These are phyloP conservation scores for Williopsis jadinii DNA, from an alignment of 1,139 yeast genomes.

Conservation along the genomic window DNA sequence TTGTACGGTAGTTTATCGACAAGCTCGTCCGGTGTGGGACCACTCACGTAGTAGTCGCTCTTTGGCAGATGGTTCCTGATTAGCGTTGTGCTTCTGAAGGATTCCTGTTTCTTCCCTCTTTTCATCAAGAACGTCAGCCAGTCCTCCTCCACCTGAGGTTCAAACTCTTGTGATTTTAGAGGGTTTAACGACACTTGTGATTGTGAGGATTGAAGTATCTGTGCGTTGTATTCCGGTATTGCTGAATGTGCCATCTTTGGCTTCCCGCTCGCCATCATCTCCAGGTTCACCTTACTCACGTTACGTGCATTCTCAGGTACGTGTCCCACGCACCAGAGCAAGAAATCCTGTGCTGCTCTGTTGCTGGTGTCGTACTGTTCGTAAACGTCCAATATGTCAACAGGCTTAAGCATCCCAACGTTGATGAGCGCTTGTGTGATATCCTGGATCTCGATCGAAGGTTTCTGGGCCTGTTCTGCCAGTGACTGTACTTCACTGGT, in stretches of 20 bases:
- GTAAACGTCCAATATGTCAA: slow-evolving; percentile 32
- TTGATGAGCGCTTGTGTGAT: slow-evolving; percentile 53
- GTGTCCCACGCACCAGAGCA: slow-evolving; percentile 42
- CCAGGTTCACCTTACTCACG: slow-evolving; percentile 30
- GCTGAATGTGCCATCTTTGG: slow-evolving; percentile 17
- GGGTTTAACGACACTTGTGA: neutral
- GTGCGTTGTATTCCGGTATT: slow-evolving; percentile 23
- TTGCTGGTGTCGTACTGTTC: slow-evolving; percentile 32
- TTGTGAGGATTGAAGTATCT: neutral
- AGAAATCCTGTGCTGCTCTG: slow-evolving; percentile 35
- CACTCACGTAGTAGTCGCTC: slow-evolving; percentile 17
- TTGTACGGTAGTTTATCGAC: slow-evolving; percentile 12
- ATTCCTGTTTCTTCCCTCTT: slow-evolving; percentile 27
- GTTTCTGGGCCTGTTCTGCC: slow-evolving; percentile 34
- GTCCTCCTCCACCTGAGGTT: slow-evolving; percentile 18
- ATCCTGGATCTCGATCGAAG: slow-evolving; percentile 45
- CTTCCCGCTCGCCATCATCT: slow-evolving; percentile 17
- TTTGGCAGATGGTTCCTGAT: slow-evolving; percentile 10
- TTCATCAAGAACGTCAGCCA: slow-evolving; percentile 30
- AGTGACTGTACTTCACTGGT: slow-evolving; percentile 34
- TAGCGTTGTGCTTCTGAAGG: slow-evolving; percentile 28
- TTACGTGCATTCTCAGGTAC: slow-evolving; percentile 33
- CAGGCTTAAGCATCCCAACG: slow-evolving; percentile 46
- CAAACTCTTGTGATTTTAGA: neutral
- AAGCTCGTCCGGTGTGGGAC: slow-evolving; percentile 13